Evolutionary conservation across 495 filamentous ascomycete species (phyloP).

Genomic region (Pseudevernia furfuracea): DNA sequence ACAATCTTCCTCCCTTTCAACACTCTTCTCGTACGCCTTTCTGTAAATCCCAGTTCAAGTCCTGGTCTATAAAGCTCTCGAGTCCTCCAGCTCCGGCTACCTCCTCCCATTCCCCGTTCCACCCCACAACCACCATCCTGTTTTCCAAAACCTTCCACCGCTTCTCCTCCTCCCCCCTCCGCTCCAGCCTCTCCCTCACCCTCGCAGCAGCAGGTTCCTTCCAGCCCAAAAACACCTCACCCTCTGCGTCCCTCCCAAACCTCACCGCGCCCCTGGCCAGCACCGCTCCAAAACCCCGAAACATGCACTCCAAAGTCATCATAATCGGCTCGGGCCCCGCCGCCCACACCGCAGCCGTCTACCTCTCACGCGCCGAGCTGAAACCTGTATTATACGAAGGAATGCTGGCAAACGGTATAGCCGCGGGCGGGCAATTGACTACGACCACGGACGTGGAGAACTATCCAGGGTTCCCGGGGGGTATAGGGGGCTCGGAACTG

Average conservation of each 20-base stretch:
- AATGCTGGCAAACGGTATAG: conserved; percentile 94
- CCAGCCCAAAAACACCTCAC: conserved; percentile 46
- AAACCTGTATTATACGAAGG: conserved; percentile 89
- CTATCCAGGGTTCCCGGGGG: conserved; percentile 86
- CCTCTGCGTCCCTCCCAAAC: conserved; percentile 33
- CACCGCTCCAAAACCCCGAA: conserved; percentile 28
- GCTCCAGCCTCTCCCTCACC: conserved; percentile 52
- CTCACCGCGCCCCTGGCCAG: conserved; percentile 40
- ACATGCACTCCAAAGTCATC: conserved; percentile 36
- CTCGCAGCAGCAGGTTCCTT: conserved; percentile 59
- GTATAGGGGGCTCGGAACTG: conserved; percentile 73
- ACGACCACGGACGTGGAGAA: conserved; percentile 99
- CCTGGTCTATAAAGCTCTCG: not conserved
- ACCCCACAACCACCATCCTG: conserved; percentile 55
- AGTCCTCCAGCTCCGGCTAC: not conserved
- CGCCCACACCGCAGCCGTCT: conserved; percentile 94
- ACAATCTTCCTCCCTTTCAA: not conserved
- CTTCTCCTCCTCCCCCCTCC: conserved; percentile 48
- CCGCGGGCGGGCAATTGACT: conserved; percentile 90
- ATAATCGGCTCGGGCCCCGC: conserved; percentile 91
- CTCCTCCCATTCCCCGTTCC: not conserved
- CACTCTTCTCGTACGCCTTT: not conserved
- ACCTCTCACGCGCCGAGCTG: conserved; percentile 87
- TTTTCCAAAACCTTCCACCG: conserved; percentile 74
- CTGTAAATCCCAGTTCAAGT: not conserved